Evolutionary conservation across 257 asterid species (phyloP).

Genomic region (Petunia secreta): DNA sequence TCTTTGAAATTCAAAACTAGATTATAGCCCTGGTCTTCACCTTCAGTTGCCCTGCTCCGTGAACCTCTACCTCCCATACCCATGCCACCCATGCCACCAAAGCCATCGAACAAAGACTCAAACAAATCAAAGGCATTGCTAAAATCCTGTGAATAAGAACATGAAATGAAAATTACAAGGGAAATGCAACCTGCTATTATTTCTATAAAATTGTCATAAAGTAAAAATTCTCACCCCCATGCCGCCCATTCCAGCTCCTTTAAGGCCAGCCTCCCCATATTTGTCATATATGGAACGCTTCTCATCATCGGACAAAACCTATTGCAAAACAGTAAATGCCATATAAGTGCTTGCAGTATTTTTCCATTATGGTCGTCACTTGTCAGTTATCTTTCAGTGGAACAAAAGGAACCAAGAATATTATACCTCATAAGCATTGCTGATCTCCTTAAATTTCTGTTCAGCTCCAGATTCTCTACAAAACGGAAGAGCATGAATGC

Average conservation of each 20-base stretch:
- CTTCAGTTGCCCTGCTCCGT: constrained; percentile 79
- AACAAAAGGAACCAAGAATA: constrained; percentile 11
- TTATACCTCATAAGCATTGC: constrained; percentile 97
- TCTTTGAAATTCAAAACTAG: constrained; percentile 85
- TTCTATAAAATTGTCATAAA: neutral
- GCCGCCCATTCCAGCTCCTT: constrained; percentile 94
- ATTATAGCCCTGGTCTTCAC: constrained; percentile 88
- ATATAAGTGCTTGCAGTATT: neutral
- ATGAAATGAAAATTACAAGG: constrained; percentile 26
- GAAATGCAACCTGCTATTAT: neutral
- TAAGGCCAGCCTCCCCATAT: constrained; percentile 99
- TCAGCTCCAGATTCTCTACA: constrained; percentile 94
- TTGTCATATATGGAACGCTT: constrained; percentile 91
- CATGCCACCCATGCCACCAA: constrained; percentile 94
- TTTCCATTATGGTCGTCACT: neutral
- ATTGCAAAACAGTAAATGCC: constrained; percentile 32
- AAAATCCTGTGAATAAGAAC: constrained; percentile 66
- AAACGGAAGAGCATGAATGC: constrained; percentile 31
- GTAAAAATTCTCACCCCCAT: constrained; percentile 73
- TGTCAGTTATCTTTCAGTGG: neutral
- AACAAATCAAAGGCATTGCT: constrained; percentile 95
- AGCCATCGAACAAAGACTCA: constrained; percentile 83
- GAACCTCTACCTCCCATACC: constrained; percentile 82
- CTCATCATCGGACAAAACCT: constrained; percentile 96
- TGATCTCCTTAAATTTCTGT: constrained; percentile 90